phyloP scores from a whole-genome alignment of 495 filamentous ascomycete species.

The Aspergillus hancockii region DNA sequence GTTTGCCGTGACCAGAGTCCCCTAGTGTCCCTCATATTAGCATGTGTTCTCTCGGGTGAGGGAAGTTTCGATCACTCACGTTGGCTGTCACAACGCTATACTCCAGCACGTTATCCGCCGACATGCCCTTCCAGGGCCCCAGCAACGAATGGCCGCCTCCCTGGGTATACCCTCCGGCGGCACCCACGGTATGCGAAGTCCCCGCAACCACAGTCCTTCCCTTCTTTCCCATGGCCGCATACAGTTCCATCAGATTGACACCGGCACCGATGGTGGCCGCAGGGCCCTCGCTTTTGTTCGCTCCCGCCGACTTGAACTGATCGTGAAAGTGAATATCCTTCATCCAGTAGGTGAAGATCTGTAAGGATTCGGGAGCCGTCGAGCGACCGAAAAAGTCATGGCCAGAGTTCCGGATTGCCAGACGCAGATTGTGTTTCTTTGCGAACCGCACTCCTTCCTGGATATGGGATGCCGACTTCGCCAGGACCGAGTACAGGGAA shows the following conservation, averaged over 20 bases:
- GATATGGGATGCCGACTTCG: neutral
- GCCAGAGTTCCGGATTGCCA: slow-evolving; percentile 69
- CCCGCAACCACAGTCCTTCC: slow-evolving; percentile 37
- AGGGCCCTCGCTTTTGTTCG: too few relatives aligned
- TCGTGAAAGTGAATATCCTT: too few relatives aligned
- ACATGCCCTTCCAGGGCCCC: slow-evolving; percentile 54
- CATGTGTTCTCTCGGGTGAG: too few relatives aligned
- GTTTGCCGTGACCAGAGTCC: too few relatives aligned
- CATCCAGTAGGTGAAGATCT: too few relatives aligned
- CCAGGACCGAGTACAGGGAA: too few relatives aligned
- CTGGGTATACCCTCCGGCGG: slow-evolving; percentile 58
- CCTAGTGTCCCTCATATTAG: too few relatives aligned
- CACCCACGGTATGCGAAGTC: slow-evolving; percentile 33
- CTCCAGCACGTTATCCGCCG: slow-evolving; percentile 63
- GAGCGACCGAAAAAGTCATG: slow-evolving; percentile 57
- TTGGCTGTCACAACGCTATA: slow-evolving; percentile 58
- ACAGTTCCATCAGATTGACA: too few relatives aligned
- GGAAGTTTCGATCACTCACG: slow-evolving; percentile 51
- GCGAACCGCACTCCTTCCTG: slow-evolving; percentile 36
- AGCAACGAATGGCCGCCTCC: slow-evolving; percentile 64
- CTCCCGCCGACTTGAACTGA: too few relatives aligned
- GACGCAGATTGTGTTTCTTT: slow-evolving; percentile 54
- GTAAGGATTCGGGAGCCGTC: slow-evolving; percentile 57
- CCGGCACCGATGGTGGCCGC: too few relatives aligned
- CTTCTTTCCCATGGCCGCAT: too few relatives aligned